phyloP scores from a whole-genome alignment of 441 rosid species.

The Populus hybrid region DNA sequence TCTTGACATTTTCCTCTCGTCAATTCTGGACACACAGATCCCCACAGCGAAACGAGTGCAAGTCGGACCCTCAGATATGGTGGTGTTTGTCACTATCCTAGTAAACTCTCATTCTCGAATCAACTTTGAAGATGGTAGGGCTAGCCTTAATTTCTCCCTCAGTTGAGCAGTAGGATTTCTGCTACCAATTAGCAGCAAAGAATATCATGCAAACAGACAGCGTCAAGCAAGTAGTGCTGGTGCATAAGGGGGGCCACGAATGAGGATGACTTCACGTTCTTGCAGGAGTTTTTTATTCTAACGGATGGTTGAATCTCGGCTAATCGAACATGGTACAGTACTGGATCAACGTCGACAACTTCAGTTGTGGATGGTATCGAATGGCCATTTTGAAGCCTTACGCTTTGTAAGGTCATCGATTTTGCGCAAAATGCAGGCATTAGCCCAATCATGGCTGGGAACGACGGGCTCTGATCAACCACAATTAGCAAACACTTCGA shows the following conservation, averaged over 20 bases:
- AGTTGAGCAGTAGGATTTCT: slow-evolving; percentile 10
- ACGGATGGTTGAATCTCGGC: slow-evolving; percentile 10
- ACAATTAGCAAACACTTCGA: slow-evolving; percentile 3
- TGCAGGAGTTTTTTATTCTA: slow-evolving; percentile 14
- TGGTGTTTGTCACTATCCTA: slow-evolving; percentile 16
- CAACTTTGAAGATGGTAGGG: slow-evolving; percentile 13
- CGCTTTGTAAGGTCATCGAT: slow-evolving; percentile 16
- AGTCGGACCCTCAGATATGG: slow-evolving; percentile 19
- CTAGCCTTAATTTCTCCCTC: background rate
- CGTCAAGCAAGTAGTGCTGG: slow-evolving; percentile 22
- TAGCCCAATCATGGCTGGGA: slow-evolving; percentile 1
- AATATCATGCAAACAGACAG: slow-evolving; percentile 26
- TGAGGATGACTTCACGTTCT: slow-evolving; percentile 6
- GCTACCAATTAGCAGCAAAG: slow-evolving; percentile 9
- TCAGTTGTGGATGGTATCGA: slow-evolving; percentile 15
- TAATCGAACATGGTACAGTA: background rate
- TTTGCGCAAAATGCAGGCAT: background rate
- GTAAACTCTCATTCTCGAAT: slow-evolving; percentile 12
- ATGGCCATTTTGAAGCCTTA: slow-evolving; percentile 14
- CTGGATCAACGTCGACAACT: background rate
- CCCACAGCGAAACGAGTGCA: slow-evolving; percentile 8
- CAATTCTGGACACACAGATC: slow-evolving; percentile 10
- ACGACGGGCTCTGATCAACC: background rate
- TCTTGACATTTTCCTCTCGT: slow-evolving; percentile 26
- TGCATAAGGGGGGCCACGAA: background rate